These are phyloP conservation scores for Magnolia sinica DNA, from an alignment of 164 flowering plant species.

Conservation along the genomic window DNA sequence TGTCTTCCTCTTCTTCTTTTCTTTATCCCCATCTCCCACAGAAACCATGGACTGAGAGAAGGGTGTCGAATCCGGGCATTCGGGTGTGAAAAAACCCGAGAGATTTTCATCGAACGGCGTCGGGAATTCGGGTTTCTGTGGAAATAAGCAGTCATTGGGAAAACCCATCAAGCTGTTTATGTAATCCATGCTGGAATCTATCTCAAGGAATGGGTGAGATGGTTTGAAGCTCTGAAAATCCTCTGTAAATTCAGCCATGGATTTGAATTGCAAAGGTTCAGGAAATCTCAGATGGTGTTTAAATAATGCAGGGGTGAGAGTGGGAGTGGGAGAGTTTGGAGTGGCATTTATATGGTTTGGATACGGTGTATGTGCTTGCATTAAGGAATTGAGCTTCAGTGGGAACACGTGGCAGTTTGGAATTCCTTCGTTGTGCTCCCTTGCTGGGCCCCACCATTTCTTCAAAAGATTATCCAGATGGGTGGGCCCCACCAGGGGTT, in stretches of 20 bases:
- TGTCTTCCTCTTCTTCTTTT: slow-evolving; percentile 24
- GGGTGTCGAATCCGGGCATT: slow-evolving; percentile 14
- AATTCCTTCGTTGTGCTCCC: slow-evolving; percentile 8
- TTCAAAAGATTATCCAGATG: slow-evolving; percentile 3
- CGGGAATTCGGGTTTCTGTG: slow-evolving; percentile 23
- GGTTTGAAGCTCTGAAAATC: slow-evolving; percentile 30
- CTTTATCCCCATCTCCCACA: slow-evolving; percentile 13
- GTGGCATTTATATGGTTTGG: neutral
- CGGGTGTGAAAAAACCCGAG: slow-evolving; percentile 1
- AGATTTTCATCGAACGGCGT: slow-evolving; percentile 6
- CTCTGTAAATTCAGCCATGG: slow-evolving; percentile 29
- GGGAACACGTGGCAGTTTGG: slow-evolving; percentile 15
- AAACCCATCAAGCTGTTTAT: slow-evolving; percentile 21
- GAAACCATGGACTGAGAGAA: slow-evolving; percentile 17
- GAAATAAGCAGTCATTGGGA: slow-evolving; percentile 20
- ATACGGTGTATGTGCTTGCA: slow-evolving; percentile 7
- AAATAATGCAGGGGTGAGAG: slow-evolving; percentile 9
- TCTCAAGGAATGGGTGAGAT: slow-evolving; percentile 23
- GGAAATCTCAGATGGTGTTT: slow-evolving; percentile 8
- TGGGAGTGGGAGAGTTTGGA: neutral
- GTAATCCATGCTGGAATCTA: slow-evolving; percentile 35
- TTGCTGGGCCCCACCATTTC: slow-evolving; percentile 5
- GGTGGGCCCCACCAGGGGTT: neutral
- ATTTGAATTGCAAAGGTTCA: slow-evolving; percentile 7
- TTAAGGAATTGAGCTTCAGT: neutral